A percentile compares a stretch with the other conserved stretches of the same genome.
Conservation (phyloP, 331 rosid genomes). For the Rosa hybrid region DNA sequence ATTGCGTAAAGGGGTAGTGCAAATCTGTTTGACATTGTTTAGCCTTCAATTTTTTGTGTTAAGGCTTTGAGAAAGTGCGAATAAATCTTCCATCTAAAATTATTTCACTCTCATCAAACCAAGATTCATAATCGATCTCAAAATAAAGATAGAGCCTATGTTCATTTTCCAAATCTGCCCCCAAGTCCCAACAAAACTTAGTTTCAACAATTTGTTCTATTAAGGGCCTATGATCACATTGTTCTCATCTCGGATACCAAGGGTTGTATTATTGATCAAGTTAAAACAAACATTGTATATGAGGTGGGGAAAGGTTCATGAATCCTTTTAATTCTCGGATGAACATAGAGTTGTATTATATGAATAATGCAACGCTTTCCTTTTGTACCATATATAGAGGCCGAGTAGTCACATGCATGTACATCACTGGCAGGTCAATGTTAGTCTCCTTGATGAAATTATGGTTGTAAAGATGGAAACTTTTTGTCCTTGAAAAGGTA, state of each 20-base stretch:
- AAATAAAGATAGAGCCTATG: too few species aligned
- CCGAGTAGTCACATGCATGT: neutral
- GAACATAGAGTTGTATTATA: neutral
- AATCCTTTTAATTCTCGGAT: neutral
- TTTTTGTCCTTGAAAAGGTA: neutral
- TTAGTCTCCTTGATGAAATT: neutral
- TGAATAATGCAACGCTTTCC: neutral
- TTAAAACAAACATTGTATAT: neutral
- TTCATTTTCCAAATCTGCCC: neutral
- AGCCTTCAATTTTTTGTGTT: too few species aligned
- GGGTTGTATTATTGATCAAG: neutral
- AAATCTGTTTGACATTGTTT: too few species aligned
- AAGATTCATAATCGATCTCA: neutral
- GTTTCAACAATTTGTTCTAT: neutral
- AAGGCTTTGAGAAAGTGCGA: too few species aligned
- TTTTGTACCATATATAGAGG: neutral
- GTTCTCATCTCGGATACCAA: neutral
- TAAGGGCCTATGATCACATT: neutral
- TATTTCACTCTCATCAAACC: neutral
- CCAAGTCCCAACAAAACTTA: neutral
- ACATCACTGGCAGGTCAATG: neutral
- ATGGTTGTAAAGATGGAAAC: slow-evolving; percentile 1
- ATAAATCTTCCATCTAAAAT: too few species aligned
- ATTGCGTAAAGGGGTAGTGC: neutral
- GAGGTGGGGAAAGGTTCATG: neutral